Percentiles rank a stretch among this genome's conserved stretches.
These are phyloP conservation scores for Jaapia argillacea DNA, from an alignment of 768 basidiomycete genomes.

Conservation along the genomic window DNA sequence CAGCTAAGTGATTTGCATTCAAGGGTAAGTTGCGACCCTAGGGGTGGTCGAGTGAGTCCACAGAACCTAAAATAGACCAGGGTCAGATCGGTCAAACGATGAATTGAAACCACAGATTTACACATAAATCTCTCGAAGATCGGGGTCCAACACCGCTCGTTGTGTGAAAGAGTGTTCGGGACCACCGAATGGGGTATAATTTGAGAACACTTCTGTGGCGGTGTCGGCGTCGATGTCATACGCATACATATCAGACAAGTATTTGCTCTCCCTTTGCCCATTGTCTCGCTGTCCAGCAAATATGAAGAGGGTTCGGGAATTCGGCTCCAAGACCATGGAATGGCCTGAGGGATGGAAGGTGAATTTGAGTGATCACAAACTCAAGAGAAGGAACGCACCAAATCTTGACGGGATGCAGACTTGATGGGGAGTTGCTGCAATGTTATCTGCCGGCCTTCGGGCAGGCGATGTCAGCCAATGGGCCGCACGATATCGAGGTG, in stretches of 20 bases:
- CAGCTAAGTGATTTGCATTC: slow-evolving; percentile 46
- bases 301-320: slow-evolving; percentile 49
- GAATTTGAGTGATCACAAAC: neutral
- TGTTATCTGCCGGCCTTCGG: slow-evolving; percentile 13
- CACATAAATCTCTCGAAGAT: slow-evolving; percentile 64
- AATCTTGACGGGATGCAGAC: slow-evolving; percentile 45
- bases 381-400: slow-evolving; percentile 26
- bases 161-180: slow-evolving; percentile 70
- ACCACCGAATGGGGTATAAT: slow-evolving; percentile 52
- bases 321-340: slow-evolving; percentile 71
- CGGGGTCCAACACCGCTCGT: slow-evolving; percentile 57
- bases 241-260: slow-evolving; percentile 68
- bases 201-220: slow-evolving; percentile 50
- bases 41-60: slow-evolving; percentile 36
- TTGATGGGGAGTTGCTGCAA: slow-evolving; percentile 22
- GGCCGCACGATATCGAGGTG: neutral
- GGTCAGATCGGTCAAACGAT: neutral
- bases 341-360: slow-evolving; percentile 36
- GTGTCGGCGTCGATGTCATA: slow-evolving; percentile 53
- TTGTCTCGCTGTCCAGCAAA: slow-evolving; percentile 64
- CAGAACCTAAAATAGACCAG: slow-evolving; percentile 42
- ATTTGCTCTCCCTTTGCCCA: slow-evolving; percentile 26
- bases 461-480: neutral
- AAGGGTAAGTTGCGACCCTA: slow-evolving; percentile 26
- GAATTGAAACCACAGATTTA: slow-evolving; percentile 21